Evolutionary conservation across 805 yeast genomes (phyloP).

Genomic region (Starmerella ratchasimensis): DNA sequence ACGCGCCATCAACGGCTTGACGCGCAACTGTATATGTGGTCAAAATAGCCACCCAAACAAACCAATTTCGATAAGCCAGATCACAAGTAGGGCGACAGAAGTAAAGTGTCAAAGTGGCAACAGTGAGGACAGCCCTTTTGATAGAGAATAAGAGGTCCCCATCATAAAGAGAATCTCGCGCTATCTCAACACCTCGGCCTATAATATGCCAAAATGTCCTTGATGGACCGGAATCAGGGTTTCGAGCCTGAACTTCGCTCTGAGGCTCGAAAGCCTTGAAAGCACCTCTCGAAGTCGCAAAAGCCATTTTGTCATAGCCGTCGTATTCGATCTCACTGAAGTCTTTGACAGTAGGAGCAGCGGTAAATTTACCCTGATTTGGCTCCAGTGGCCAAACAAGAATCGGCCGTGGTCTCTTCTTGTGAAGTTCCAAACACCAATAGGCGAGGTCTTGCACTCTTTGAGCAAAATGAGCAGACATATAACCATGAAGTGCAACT

Average conservation of each 20-base stretch:
- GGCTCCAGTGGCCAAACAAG: constrained; percentile 8
- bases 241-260: constrained; percentile 17
- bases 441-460: constrained; percentile 13
- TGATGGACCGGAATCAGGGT: constrained; percentile 26
- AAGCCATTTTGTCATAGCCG: constrained; percentile 6
- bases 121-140: constrained; percentile 20
- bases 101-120: constrained; percentile 21
- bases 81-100: constrained; percentile 20
- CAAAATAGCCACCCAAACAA: constrained; percentile 26
- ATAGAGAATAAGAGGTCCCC: constrained; percentile 19
- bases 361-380: not conserved
- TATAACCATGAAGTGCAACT: constrained; percentile 15
- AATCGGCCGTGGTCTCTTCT: constrained; percentile 12
- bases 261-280: constrained; percentile 13
- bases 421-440: constrained; percentile 15
- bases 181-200: constrained; percentile 11
- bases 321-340: constrained; percentile 10
- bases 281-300: constrained; percentile 5
- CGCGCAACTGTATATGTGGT: constrained; percentile 23
- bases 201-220: constrained; percentile 19
- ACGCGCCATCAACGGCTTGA: constrained; percentile 26
- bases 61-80: constrained; percentile 18
- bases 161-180: constrained; percentile 5
- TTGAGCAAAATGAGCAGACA: constrained; percentile 10
- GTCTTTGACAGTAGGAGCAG: not conserved